Evolutionary conservation across 192 early-diverging fungal species (phyloP).

Genomic region (Linnemannia elongata): DNA sequence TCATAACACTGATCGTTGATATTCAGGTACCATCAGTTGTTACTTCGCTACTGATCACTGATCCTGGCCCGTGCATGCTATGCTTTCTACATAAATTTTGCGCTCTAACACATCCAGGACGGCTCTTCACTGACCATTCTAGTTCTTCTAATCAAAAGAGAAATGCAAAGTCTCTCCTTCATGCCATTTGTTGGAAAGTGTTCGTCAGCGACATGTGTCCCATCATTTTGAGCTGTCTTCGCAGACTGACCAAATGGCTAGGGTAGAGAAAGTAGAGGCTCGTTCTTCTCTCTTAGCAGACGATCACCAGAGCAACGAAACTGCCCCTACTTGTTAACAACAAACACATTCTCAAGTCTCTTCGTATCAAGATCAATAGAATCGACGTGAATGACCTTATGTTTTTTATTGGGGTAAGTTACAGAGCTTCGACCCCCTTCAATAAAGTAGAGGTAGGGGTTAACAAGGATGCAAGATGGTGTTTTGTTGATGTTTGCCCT

Average conservation of each 20-base stretch:
- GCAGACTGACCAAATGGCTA: not conserved
- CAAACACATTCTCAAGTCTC: not conserved
- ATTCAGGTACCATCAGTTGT: not conserved
- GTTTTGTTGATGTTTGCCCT: not conserved
- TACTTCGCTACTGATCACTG: not conserved
- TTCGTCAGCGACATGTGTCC: too few relatives aligned
- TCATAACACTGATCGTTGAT: not conserved
- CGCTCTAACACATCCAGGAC: not conserved
- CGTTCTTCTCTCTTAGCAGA: not conserved
- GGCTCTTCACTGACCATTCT: not conserved
- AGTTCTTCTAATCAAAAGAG: not conserved
- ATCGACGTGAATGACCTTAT: not conserved
- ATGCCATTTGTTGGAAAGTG: too few relatives aligned
- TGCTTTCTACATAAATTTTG: too few relatives aligned
- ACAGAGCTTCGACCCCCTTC: not conserved
- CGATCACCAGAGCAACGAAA: not conserved
- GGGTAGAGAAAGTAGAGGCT: not conserved
- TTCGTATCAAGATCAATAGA: not conserved
- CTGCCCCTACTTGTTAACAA: not conserved
- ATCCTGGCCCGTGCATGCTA: not conserved
- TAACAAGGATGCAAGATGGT: not conserved
- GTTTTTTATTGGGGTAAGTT: not conserved
- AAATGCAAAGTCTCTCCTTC: too few relatives aligned
- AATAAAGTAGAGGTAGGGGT: not conserved
- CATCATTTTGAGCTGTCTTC: too few relatives aligned